Conservation (phyloP, 352 stramenopile species). For the Pythium utonaiense region DNA sequence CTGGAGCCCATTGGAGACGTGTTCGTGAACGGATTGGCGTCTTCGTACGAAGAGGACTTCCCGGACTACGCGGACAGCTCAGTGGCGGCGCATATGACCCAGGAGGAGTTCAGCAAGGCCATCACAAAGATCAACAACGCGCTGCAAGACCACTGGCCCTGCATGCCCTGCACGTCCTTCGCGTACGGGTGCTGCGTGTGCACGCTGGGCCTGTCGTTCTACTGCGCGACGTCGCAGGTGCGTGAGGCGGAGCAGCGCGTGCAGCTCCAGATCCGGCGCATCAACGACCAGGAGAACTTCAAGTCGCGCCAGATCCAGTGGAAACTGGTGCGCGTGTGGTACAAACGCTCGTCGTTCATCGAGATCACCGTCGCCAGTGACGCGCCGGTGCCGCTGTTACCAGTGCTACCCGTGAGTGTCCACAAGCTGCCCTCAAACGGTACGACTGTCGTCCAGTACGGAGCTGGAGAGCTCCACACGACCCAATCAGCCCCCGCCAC, state of each 20-base stretch:
- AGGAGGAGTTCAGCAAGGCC: slow-evolving; percentile 59
- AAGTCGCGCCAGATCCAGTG: slow-evolving; percentile 52
- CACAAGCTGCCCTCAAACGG: neutral
- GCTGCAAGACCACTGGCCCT: slow-evolving; percentile 81
- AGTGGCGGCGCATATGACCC: slow-evolving; percentile 45
- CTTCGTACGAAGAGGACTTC: slow-evolving; percentile 73
- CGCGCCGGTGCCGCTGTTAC: slow-evolving; percentile 15
- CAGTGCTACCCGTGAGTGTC: neutral
- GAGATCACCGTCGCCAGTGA: slow-evolving; percentile 44
- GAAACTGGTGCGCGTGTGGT: slow-evolving; percentile 65
- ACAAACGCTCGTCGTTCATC: slow-evolving; percentile 57
- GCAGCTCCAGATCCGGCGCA: slow-evolving; percentile 57
- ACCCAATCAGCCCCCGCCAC: slow-evolving; percentile 6
- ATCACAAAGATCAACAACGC: slow-evolving; percentile 79
- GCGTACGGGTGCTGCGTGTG: slow-evolving; percentile 82
- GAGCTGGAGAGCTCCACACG: neutral
- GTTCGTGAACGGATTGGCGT: slow-evolving; percentile 78
- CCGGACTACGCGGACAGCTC: slow-evolving; percentile 32
- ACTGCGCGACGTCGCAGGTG: slow-evolving; percentile 74
- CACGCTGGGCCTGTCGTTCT: slow-evolving; percentile 76
- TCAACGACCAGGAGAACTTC: slow-evolving; percentile 73
- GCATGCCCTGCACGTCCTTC: slow-evolving; percentile 74
- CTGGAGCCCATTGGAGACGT: slow-evolving; percentile 65
- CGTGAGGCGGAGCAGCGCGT: slow-evolving; percentile 63
- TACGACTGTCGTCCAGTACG: neutral